phyloP scores from a whole-genome alignment of 768 basidiomycete genomes.

The Lactarius hatsudake region DNA sequence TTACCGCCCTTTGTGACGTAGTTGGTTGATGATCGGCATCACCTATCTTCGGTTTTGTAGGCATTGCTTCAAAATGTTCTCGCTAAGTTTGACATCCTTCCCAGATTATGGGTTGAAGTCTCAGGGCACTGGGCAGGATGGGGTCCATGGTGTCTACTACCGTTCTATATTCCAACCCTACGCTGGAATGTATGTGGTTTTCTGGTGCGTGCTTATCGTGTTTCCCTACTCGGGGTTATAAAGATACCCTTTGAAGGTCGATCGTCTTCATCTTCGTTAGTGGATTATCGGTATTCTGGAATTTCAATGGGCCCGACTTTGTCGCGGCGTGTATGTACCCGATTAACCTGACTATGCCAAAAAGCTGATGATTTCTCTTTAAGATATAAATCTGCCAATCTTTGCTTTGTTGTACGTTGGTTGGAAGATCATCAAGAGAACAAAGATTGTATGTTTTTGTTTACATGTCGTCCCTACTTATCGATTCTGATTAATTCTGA shows the following conservation, averaged over 20 bases:
- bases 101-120: constrained; percentile 25
- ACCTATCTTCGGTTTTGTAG: constrained; percentile 28
- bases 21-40: constrained; percentile 27
- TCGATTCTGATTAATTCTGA: neutral
- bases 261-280: constrained; percentile 24
- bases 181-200: constrained; percentile 26
- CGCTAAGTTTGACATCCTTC: neutral
- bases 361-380: neutral
- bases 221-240: neutral
- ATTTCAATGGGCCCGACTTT: constrained; percentile 23
- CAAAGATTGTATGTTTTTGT: constrained; percentile 23
- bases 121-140: constrained; percentile 8
- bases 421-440: constrained; percentile 24
- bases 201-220: constrained; percentile 17
- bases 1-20: constrained; percentile 6
- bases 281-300: constrained; percentile 25
- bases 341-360: neutral
- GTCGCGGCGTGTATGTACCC: constrained; percentile 24
- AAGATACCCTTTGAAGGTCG: constrained; percentile 12
- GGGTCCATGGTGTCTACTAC: constrained; percentile 14
- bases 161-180: constrained; percentile 27
- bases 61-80: neutral
- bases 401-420: constrained; percentile 22
- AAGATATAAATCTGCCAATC: constrained; percentile 25
- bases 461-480: neutral